Percentiles rank a stretch among this genome's conserved stretches.
phyloP scores from a whole-genome alignment of 2,329 filamentous ascomycete species.

The Aciculosporium take region DNA sequence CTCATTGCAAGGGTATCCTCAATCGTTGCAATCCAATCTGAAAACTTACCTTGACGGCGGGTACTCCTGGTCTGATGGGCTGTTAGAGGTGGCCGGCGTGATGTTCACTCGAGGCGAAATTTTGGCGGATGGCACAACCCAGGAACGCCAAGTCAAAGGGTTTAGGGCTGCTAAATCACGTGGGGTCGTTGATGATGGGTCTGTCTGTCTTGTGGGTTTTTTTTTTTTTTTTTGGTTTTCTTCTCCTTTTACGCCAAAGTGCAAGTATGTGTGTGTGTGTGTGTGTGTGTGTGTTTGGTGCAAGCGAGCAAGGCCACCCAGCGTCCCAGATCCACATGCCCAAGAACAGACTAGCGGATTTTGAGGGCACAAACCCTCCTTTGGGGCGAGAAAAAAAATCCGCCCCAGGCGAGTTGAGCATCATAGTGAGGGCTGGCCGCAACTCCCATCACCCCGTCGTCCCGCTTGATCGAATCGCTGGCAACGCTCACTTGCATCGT shows the following conservation, averaged over 20 bases:
- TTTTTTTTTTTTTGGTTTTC: not conserved
- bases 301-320: not conserved
- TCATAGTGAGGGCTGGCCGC: constrained; percentile 1
- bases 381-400: constrained; percentile 11
- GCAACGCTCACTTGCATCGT: constrained; percentile 7
- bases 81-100: constrained; percentile 21
- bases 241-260: not conserved
- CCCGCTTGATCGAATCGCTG: constrained; percentile 3
- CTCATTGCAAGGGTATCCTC: not conserved
- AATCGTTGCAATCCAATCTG: not conserved
- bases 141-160: constrained; percentile 17
- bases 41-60: constrained; percentile 27
- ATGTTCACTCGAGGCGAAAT: constrained; percentile 21
- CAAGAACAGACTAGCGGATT: constrained; percentile 14
- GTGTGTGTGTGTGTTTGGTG: not conserved
- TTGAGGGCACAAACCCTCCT: constrained; percentile 21
- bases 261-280: not conserved
- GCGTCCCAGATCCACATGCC: not conserved
- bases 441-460: constrained; percentile 6
- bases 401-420: constrained; percentile 1
- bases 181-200: constrained; percentile 10
- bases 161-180: constrained; percentile 19
- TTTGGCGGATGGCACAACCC: constrained; percentile 20
- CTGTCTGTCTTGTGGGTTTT: not conserved
- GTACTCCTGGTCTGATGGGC: constrained; percentile 21